Evolutionary conservation across 495 filamentous ascomycete genomes (phyloP).

Genomic region (Neurospora sp.): DNA sequence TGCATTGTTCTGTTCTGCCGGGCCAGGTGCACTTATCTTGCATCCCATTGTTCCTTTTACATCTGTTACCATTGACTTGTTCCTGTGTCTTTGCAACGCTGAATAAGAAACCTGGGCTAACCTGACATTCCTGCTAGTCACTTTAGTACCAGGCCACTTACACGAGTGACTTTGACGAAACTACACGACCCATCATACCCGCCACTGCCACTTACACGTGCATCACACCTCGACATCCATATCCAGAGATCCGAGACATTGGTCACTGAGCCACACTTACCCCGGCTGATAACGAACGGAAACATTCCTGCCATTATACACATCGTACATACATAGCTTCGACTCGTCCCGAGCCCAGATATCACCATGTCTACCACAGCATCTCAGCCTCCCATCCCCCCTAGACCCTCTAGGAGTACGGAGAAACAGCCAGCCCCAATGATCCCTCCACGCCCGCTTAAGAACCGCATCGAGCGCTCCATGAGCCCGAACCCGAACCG

Average conservation of each 20-base stretch:
- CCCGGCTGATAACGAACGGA: background rate
- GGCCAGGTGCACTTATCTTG: background rate
- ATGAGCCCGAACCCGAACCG: conserved; percentile 65
- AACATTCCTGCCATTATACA: background rate
- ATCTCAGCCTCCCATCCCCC: conserved; percentile 53
- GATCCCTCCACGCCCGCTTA: conserved; percentile 61
- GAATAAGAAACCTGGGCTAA: background rate
- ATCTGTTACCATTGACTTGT: background rate
- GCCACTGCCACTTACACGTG: background rate
- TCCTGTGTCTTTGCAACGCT: background rate
- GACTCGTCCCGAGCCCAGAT: background rate
- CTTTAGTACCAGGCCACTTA: background rate
- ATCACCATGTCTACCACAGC: conserved; percentile 30
- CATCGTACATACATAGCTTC: background rate
- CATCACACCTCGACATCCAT: conserved; percentile 3
- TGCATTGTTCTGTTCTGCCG: background rate
- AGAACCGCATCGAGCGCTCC: conserved; percentile 61
- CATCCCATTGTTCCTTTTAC: background rate
- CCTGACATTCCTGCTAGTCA: background rate
- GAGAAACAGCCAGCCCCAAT: conserved; percentile 38
- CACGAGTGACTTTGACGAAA: background rate
- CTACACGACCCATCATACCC: conserved; percentile 5
- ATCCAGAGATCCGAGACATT: background rate
- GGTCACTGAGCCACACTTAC: background rate
- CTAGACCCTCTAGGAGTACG: conserved; percentile 47